Percentiles rank a stretch among this genome's conserved stretches.
phyloP scores from a whole-genome alignment of 257 asterid species.

The Solanum arcanum region DNA sequence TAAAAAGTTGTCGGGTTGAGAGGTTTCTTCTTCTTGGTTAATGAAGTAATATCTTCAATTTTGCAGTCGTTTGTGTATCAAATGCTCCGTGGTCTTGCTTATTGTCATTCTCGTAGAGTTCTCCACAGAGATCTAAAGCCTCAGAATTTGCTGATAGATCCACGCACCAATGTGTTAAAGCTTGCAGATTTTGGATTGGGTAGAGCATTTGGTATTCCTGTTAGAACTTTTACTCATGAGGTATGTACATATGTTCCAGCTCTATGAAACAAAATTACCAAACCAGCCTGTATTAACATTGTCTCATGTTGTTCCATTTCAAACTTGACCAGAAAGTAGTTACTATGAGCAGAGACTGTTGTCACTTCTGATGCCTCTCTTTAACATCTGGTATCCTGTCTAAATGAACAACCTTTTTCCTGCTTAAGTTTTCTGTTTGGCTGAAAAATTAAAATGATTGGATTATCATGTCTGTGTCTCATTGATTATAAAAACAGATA shows the following conservation, averaged over 20 bases:
- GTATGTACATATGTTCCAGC: slow-evolving; percentile 14
- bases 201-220: slow-evolving; percentile 95
- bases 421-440: background rate
- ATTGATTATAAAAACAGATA: background rate
- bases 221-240: slow-evolving; percentile 93
- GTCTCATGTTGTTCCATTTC: background rate
- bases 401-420: background rate
- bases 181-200: slow-evolving; percentile 98
- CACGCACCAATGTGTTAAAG: slow-evolving; percentile 68
- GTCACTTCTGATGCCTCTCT: background rate
- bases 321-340: background rate
- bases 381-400: background rate
- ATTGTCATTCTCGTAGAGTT: slow-evolving; percentile 89
- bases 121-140: slow-evolving; percentile 96
- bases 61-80: slow-evolving; percentile 67
- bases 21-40: background rate
- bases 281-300: background rate
- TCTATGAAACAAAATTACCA: background rate
- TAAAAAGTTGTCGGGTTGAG: background rate
- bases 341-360: background rate
- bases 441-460: background rate
- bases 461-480: background rate
- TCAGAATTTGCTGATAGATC: slow-evolving; percentile 86
- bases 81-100: slow-evolving; percentile 80
- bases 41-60: background rate